Evolutionary conservation across 192 early-diverging fungal species (phyloP).

Genomic region (Mortierella alpina): DNA sequence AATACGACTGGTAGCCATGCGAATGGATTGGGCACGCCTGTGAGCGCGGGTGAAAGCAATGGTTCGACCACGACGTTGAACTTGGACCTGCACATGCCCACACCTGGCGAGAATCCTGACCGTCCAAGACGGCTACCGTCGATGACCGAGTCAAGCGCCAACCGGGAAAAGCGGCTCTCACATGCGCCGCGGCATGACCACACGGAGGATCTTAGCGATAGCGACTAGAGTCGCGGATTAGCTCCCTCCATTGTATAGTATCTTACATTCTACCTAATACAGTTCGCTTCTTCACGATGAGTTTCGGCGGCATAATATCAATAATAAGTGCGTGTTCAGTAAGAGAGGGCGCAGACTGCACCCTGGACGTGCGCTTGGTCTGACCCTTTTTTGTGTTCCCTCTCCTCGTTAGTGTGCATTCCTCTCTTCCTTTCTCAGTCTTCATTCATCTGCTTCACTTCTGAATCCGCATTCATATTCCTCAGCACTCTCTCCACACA

Average conservation of each 20-base stretch:
- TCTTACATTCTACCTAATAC: background rate
- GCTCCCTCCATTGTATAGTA: background rate
- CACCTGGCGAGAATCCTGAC: conserved; percentile 27
- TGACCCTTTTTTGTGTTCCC: background rate
- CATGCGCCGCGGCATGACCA: conserved; percentile 8
- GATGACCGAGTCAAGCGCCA: conserved; percentile 26
- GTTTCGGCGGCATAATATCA: background rate
- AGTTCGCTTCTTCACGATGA: background rate
- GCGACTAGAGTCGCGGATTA: background rate
- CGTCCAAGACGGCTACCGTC: conserved; percentile 35
- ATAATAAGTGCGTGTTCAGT: background rate
- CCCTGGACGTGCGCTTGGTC: background rate
- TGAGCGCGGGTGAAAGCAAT: conserved; percentile 9
- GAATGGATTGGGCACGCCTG: background rate
- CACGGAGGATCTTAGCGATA: conserved; percentile 19
- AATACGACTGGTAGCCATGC: background rate
- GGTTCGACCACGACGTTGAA: conserved; percentile 33
- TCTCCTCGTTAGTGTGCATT: background rate
- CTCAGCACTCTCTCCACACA: background rate
- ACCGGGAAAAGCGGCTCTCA: background rate
- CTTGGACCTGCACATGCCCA: conserved; percentile 38
- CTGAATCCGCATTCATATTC: background rate
- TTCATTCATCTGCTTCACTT: background rate
- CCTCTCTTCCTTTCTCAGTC: background rate
- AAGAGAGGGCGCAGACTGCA: no score